Evolutionary conservation across 495 filamentous ascomycete genomes (phyloP), one percentile per base, ranked within the genome.

Genomic region (Aspergillus nidulans): DNA sequence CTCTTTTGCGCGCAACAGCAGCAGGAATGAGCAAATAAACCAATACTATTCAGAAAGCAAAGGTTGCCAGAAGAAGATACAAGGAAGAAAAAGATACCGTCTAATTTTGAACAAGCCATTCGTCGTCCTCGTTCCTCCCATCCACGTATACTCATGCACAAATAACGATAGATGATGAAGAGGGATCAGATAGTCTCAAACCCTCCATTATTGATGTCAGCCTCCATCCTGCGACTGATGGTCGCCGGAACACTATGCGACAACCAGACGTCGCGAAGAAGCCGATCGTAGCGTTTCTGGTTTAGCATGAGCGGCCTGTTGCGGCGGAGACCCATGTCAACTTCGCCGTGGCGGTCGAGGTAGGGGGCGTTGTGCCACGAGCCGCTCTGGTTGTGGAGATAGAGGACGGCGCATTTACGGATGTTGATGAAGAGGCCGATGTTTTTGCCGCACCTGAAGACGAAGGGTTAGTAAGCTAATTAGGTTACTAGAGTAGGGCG

Each of bases 391-490:
- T 85, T 81, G 71, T 95, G 86, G 47, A 95, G 71, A 70, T 92
- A 96, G 49, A 95, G 80, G 28, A 96, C 84, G 42, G 81, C 87
- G 72, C 95, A 96, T 75, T 96, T 96, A 49, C 91, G 85, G 63
- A 99, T 94, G 68, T 95, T 96, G 71, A 99, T 87, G 74, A 92
- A 97, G 23, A 97, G 69, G 18, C 95, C 94, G 23, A 94, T 84
- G 62, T 90, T 87, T 54, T 85, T 85, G 59, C 92, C 90, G 69
- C 94, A 97, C 61, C 90, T 96, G 55, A 16, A 32, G 19, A 26
- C 13, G n/a, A 1, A n/a, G 20, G 52, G 32, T 67, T 65, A 63
- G 54, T 39, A 1, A 39, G 26, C 26, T 30, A 30, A 5, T 16
- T 39, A 3, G 13, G 30, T 28, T 26, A 49, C 16, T 41, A 24